These are phyloP conservation scores for Hypoxylon sp. DNA, from an alignment of 2,329 filamentous ascomycete genomes.

Conservation along the genomic window DNA sequence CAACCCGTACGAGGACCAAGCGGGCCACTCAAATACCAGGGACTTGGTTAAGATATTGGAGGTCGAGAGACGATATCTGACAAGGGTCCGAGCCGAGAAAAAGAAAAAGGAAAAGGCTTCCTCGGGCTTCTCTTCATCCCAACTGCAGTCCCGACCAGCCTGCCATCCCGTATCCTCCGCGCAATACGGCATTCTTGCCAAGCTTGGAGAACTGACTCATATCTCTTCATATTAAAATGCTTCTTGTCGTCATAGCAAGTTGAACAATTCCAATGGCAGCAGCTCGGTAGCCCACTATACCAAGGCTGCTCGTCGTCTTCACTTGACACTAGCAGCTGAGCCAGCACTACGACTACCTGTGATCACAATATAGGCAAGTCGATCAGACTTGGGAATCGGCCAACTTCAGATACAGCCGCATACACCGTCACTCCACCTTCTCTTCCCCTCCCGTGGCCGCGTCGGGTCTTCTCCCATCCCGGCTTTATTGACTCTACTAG, in stretches of 20 bases:
- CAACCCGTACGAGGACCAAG: conserved; percentile 5
- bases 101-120: conserved; percentile 2
- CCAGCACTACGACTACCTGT: too few species aligned
- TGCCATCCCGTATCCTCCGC: neutral
- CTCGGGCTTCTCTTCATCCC: neutral
- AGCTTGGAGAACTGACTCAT: conserved; percentile 21
- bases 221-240: conserved; percentile 10
- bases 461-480: conserved; percentile 5
- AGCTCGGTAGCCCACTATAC: too few species aligned
- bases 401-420: neutral
- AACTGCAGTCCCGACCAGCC: neutral
- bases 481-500: conserved; percentile 14
- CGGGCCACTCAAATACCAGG: too few species aligned
- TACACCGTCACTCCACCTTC: neutral
- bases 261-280: neutral
- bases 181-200: conserved; percentile 11
- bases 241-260: conserved; percentile 5
- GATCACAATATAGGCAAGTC: neutral
- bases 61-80: neutral
- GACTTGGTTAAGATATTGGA: too few species aligned
- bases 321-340: too few species aligned
- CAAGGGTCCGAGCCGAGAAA: neutral
- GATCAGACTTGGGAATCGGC: neutral
- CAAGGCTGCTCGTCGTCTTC: too few species aligned
- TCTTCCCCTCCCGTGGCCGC: conserved; percentile 2